Percentiles rank a stretch among this genome's conserved stretches.
These are phyloP conservation scores for Hydrangea macrophylla DNA, from an alignment of 148 eudicot genomes.

Conservation along the genomic window DNA sequence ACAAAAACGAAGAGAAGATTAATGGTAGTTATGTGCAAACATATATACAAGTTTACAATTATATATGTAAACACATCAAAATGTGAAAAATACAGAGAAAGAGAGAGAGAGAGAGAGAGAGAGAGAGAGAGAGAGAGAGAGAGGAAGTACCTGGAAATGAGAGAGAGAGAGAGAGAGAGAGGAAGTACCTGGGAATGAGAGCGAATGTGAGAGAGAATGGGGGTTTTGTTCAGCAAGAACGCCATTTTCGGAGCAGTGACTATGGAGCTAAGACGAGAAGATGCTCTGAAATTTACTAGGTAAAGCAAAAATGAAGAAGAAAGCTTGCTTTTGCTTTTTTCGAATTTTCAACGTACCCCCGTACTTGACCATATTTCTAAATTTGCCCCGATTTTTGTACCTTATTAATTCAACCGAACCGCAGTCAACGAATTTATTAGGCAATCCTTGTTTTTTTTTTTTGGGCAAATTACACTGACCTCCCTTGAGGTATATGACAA, in stretches of 20 bases:
- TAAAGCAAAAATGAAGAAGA: too few species aligned
- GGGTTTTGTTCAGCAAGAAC: conserved; percentile 42
- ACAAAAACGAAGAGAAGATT: background rate
- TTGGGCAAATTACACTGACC: too few species aligned
- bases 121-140: conserved; percentile 49
- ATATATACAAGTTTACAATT: background rate
- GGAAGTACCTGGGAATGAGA: conserved; percentile 52
- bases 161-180: background rate
- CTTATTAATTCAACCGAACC: too few species aligned
- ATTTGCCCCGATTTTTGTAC: too few species aligned
- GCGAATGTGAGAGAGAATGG: conserved; percentile 46
- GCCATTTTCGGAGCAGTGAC: conserved; percentile 50
- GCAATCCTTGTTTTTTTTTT: too few species aligned
- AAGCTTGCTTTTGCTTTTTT: too few species aligned
- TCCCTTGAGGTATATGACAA: too few species aligned
- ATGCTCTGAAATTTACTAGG: background rate
- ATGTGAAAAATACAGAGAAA: background rate
- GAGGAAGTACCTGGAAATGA: conserved; percentile 16
- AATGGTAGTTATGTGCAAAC: background rate
- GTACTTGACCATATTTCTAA: too few species aligned
- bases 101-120: conserved; percentile 21
- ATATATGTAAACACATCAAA: background rate
- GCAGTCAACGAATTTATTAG: too few species aligned
- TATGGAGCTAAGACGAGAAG: conserved; percentile 10
- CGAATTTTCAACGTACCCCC: too few species aligned